A percentile compares a stretch with the other conserved stretches of the same genome.
These are phyloP conservation scores for Xerocomellus amylosporus DNA, from an alignment of 768 basidiomycete genomes.

Conservation along the genomic window DNA sequence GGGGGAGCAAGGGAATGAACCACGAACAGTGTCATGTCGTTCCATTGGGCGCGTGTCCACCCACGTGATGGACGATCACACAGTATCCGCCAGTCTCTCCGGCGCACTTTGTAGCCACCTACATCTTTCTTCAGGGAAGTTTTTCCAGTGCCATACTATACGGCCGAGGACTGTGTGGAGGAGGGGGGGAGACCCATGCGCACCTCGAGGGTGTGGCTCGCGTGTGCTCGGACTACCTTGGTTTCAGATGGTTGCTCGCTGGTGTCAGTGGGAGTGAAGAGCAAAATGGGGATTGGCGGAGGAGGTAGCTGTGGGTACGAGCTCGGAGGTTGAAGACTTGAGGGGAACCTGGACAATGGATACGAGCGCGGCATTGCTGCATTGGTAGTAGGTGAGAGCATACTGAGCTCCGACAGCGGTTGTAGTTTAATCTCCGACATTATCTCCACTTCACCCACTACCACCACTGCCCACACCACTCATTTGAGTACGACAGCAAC, in stretches of 20 bases:
- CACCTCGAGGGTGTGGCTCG: slow-evolving; percentile 49
- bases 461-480: too few species aligned
- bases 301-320: slow-evolving; percentile 55
- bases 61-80: slow-evolving; percentile 21
- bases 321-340: slow-evolving; percentile 29
- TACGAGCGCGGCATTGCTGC: too few species aligned
- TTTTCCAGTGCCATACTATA: slow-evolving; percentile 35
- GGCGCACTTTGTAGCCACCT: slow-evolving; percentile 66
- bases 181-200: slow-evolving; percentile 49
- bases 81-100: slow-evolving; percentile 42
- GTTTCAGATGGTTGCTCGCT: slow-evolving; percentile 37
- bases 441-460: too few species aligned
- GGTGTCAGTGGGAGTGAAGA: slow-evolving; percentile 5
- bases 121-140: slow-evolving; percentile 30
- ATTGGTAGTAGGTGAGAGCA: too few species aligned
- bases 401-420: too few species aligned
- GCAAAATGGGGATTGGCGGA: slow-evolving; percentile 36
- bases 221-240: slow-evolving; percentile 49
- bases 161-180: slow-evolving; percentile 36
- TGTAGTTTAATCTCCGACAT: too few species aligned
- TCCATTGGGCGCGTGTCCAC: slow-evolving; percentile 53
- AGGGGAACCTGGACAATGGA: slow-evolving; percentile 18
- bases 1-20: slow-evolving; percentile 33
- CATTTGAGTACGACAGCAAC: too few species aligned
- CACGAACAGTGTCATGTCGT: slow-evolving; percentile 60